Evolutionary conservation across 257 asterid genomes (phyloP).

Genomic region (Parsonsia alboflavescens): DNA sequence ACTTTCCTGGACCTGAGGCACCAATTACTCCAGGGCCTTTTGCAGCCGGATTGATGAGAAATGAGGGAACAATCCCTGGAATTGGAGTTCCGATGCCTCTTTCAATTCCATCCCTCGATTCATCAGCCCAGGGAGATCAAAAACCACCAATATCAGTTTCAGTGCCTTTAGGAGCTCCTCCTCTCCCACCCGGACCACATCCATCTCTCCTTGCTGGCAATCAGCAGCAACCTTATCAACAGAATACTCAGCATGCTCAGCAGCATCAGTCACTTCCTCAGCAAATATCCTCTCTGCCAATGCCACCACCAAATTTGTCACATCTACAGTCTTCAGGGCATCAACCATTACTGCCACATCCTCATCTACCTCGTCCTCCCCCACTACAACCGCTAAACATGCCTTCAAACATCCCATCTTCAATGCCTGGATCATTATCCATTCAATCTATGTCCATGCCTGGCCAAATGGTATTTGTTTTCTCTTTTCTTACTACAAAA

Average conservation of each 20-base stretch:
- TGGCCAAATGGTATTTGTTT: slow-evolving; percentile 54
- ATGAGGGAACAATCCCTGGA: slow-evolving; percentile 97
- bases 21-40: slow-evolving; percentile 81
- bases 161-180: slow-evolving; percentile 72
- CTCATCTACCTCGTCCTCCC: slow-evolving; percentile 73
- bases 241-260: slow-evolving; percentile 48
- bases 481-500: not conserved
- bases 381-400: slow-evolving; percentile 60
- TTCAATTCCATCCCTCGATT: slow-evolving; percentile 56
- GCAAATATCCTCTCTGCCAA: slow-evolving; percentile 54
- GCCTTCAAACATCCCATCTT: slow-evolving; percentile 48
- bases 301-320: slow-evolving; percentile 62
- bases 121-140: slow-evolving; percentile 79
- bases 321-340: slow-evolving; percentile 67
- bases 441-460: slow-evolving; percentile 42
- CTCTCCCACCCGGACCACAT: slow-evolving; percentile 97
- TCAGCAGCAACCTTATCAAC: slow-evolving; percentile 87
- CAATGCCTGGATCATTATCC: slow-evolving; percentile 61
- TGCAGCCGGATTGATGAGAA: slow-evolving; percentile 72
- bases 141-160: slow-evolving; percentile 46
- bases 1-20: slow-evolving; percentile 57
- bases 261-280: slow-evolving; percentile 61
- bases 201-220: slow-evolving; percentile 75
- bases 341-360: slow-evolving; percentile 63
- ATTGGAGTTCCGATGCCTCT: slow-evolving; percentile 98